phyloP scores from a whole-genome alignment of 768 basidiomycete species.

The Fibroporia radiculosa region DNA sequence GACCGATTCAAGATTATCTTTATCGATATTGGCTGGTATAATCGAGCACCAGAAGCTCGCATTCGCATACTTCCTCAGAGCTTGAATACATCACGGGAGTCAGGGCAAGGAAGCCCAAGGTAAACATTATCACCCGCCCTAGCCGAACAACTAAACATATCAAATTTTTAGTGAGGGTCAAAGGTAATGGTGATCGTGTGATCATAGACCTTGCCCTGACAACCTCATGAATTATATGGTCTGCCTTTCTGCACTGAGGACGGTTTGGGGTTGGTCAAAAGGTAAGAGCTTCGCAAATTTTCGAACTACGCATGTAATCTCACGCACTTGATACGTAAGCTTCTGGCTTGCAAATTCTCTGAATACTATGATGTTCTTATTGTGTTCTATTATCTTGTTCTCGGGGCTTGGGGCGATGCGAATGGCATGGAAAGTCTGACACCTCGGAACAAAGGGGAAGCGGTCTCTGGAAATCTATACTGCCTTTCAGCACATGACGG shows the following conservation, averaged over 20 bases:
- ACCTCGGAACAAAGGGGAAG: conserved; percentile 22
- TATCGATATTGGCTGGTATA: conserved; percentile 56
- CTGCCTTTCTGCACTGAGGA: conserved; percentile 30
- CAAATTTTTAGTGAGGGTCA: conserved; percentile 42
- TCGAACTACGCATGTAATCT: background rate
- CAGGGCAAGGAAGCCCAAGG: conserved; percentile 67
- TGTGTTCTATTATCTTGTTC: conserved; percentile 32
- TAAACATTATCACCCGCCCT: conserved; percentile 72
- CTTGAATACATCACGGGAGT: conserved; percentile 49
- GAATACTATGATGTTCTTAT: conserved; percentile 29
- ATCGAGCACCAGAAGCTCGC: conserved; percentile 44
- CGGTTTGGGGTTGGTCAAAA: conserved; percentile 48
- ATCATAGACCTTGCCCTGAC: conserved; percentile 70
- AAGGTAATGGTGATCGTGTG: conserved; percentile 54
- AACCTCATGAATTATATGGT: conserved; percentile 71
- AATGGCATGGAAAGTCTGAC: conserved; percentile 26
- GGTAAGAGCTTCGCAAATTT: conserved; percentile 7
- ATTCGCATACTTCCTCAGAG: conserved; percentile 44
- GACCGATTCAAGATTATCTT: conserved; percentile 73
- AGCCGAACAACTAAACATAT: conserved; percentile 63
- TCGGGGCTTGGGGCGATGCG: conserved; percentile 28
- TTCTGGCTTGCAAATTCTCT: conserved; percentile 33
- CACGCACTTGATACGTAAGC: conserved; percentile 24
- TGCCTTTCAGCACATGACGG: conserved; percentile 40
- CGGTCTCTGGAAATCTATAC: conserved; percentile 29